Evolutionary conservation across 2,329 filamentous ascomycete species (phyloP).

Genomic region (Xylaria digitata): DNA sequence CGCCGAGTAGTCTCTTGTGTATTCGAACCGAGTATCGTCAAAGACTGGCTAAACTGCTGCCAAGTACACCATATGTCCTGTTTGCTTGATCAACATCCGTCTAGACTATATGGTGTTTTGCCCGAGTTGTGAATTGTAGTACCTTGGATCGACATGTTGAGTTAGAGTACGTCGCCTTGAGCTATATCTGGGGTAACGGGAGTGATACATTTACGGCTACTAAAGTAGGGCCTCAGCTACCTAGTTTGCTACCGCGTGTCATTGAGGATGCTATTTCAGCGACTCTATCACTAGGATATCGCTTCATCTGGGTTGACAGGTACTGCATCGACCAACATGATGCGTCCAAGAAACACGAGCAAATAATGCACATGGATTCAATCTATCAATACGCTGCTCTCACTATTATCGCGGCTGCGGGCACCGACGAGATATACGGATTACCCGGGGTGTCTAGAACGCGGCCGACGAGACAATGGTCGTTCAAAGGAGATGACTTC

Average conservation of each 20-base stretch:
- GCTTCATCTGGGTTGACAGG: constrained; percentile 33
- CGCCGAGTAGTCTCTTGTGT: neutral
- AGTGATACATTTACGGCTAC: neutral
- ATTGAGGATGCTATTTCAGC: constrained; percentile 32
- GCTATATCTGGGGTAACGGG: constrained; percentile 17
- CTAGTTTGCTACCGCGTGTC: neutral
- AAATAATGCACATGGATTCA: constrained; percentile 37
- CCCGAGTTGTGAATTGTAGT: neutral
- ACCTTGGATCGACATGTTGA: neutral
- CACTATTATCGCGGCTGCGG: constrained; percentile 34
- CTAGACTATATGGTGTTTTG: neutral
- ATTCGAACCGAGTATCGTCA: neutral
- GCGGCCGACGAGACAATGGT: neutral
- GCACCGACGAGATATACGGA: constrained; percentile 30
- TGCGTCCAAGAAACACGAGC: constrained; percentile 27
- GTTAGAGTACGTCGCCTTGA: constrained; percentile 23
- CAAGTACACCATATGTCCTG: constrained; percentile 6
- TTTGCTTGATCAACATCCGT: neutral
- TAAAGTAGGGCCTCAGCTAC: neutral
- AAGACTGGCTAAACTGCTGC: constrained; percentile 5
- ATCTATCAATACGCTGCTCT: constrained; percentile 32
- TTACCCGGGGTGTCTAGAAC: constrained; percentile 27
- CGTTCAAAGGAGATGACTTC: constrained; percentile 18
- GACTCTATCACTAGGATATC: constrained; percentile 25
- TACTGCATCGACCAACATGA: constrained; percentile 32